A percentile compares a stretch with the other conserved stretches of the same genome.
Conservation (phyloP, 352 stramenopile genomes). For the Phytophthora pini region DNA sequence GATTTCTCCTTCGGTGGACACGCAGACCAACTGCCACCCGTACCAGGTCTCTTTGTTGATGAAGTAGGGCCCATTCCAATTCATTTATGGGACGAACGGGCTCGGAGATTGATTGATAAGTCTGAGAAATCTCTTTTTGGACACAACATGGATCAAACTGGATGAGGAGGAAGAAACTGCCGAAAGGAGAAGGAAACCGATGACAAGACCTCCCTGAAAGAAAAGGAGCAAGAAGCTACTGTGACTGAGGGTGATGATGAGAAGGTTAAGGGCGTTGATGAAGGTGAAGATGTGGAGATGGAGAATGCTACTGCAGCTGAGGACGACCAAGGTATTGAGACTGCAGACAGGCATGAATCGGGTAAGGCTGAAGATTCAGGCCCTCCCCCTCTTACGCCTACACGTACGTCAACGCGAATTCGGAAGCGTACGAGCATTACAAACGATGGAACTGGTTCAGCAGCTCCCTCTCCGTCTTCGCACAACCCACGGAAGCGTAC, state of each 20-base stretch:
- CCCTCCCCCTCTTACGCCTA: slow-evolving; percentile 38
- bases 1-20: slow-evolving; percentile 21
- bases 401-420: slow-evolving; percentile 59
- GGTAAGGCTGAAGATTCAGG: slow-evolving; percentile 12
- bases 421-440: slow-evolving; percentile 54
- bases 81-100: slow-evolving; percentile 11
- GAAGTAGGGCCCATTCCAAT: slow-evolving; percentile 23
- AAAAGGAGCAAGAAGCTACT: slow-evolving; percentile 3
- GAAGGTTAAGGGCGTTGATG: not conserved
- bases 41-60: slow-evolving; percentile 21
- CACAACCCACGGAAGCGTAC: slow-evolving; percentile 45
- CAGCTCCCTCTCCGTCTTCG: slow-evolving; percentile 30
- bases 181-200: slow-evolving; percentile 1
- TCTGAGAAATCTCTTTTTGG: slow-evolving; percentile 39
- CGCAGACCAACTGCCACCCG: slow-evolving; percentile 8
- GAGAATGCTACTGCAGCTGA: slow-evolving; percentile 6
- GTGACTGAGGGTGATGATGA: not conserved
- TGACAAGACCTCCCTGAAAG: not conserved
- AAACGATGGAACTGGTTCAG: slow-evolving; percentile 44
- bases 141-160: slow-evolving; percentile 9
- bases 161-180: slow-evolving; percentile 23
- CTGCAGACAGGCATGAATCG: slow-evolving; percentile 18
- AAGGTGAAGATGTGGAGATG: not conserved
- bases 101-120: slow-evolving; percentile 7
- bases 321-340: not conserved